Base-by-base conservation (phyloP, 352 stramenopile genomes). In the Globisporangium mamillatum region DNA sequence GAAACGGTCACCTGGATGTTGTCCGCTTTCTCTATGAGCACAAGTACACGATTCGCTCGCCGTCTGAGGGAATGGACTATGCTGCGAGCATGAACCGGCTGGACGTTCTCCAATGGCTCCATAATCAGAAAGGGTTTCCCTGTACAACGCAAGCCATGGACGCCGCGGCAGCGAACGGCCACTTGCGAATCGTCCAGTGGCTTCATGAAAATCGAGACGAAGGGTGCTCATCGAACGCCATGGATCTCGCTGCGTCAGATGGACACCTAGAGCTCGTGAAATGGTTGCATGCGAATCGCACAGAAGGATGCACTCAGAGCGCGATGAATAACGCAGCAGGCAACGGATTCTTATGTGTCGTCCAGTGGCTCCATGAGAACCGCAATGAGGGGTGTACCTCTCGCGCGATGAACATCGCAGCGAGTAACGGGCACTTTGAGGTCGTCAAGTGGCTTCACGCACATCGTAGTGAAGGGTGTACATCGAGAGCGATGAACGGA, bases 341-440 rank as follows among this genome's bases (percentile, higher is more conserved):
- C 3, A 54, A 54, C 20, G 46, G 46, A 14, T 54, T 54, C 20
- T n/a, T 54, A 20, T 5, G 25, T 10, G 20, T 25, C 20, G 46
- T 54, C 6, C 18, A 24, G n/a, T 54, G 46, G 46, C n/a, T 54
- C 1, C 46, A 54, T 24, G 46, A 54, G 20, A 54, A 54, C 20
- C 46, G 46, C 4, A 7, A 1, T 9, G 46, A 54, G 20, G 46
- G 46, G 18, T 54, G 46, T 16, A 54, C 46, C 5, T 25, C 18
- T 54, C 46, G 46, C n/a, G 46, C 46, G 46, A 54, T 54, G 46
- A 54, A 54, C n/a, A 54, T 54, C 46, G 46, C 46, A 25, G 46
- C 46, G 4, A 54, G 46, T 20, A 54, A 54, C 6, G 46, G 46
- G 20, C n/a, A 54, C 6, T 54, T 54, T n/a, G 46, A 54, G 20